These are phyloP conservation scores for Fennellomyces sp. DNA, from an alignment of 371 early-diverging fungal species.

Conservation along the genomic window DNA sequence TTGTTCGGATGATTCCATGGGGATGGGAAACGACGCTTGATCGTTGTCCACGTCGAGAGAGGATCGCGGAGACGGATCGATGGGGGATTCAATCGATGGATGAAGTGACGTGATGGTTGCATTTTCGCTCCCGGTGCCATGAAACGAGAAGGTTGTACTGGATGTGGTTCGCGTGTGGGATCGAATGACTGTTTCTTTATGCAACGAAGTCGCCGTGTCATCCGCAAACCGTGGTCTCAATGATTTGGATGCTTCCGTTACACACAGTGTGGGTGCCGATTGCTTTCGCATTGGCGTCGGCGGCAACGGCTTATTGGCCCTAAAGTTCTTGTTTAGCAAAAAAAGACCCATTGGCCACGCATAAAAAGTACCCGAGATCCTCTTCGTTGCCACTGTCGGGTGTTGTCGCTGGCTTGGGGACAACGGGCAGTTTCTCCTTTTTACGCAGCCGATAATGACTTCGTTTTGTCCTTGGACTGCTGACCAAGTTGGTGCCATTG, in stretches of 20 bases:
- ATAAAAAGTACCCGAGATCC: conserved; percentile 9
- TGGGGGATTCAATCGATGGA: conserved; percentile 48
- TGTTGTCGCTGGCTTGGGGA: conserved; percentile 13
- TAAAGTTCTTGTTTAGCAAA: neutral
- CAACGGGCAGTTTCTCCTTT: conserved; percentile 28
- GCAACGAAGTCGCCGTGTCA: conserved; percentile 12
- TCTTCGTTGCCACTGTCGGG: conserved; percentile 13
- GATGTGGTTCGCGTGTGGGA: conserved; percentile 25
- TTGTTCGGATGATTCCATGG: neutral
- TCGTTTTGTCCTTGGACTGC: conserved; percentile 29
- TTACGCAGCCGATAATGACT: conserved; percentile 22
- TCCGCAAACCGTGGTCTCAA: conserved; percentile 14
- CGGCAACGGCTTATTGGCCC: conserved; percentile 15
- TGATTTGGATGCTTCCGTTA: conserved; percentile 29
- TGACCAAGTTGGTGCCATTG: conserved; percentile 11
- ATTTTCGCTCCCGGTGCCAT: conserved; percentile 17
- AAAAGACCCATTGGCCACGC: neutral
- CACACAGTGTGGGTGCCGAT: conserved; percentile 26
- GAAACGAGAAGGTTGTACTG: conserved; percentile 19
- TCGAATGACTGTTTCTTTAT: conserved; percentile 18
- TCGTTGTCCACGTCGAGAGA: conserved; percentile 26
- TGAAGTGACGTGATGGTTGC: conserved; percentile 28
- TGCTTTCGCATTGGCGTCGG: conserved; percentile 21
- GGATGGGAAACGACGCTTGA: conserved; percentile 15
- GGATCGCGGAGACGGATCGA: conserved; percentile 47